Evolutionary conservation across 176 grass and related monocot species (phyloP), one percentile per base, ranked within the genome.

Genomic region (Triticum aestivum): DNA sequence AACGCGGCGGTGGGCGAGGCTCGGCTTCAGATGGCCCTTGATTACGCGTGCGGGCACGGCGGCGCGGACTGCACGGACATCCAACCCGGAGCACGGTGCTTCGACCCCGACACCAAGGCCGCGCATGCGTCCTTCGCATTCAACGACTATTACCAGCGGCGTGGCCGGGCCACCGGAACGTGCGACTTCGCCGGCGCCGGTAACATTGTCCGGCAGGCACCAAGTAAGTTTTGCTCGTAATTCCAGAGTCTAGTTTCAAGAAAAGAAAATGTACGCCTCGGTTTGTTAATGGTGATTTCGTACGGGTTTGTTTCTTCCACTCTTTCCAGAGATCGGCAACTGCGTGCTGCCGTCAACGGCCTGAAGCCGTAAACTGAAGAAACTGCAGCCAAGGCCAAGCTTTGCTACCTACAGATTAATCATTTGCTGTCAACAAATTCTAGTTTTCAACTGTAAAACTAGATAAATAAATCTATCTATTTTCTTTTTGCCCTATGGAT

Each of bases 51-150:
- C 4, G 61, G 73, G 21, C 11, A 56, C 30, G 30, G 30, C 65
- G 67, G 89, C 6, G 94, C 89, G 0, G 91, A 93, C 79, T 93
- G 89, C 84, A 72, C 66, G 6, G 47, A 67, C 29, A 96, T 93
- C 47, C 94, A 96, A 61, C 81, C 77, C 0, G 91, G 82, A 5
- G 59, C 72, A 0, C 21, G 21, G 3, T 96, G 91, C 89, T 96
- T 63, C 45, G 61, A 93, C 11, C 94, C 89, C 0, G 38, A 96
- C 85, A 93, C 85, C 17, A 73, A 81, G 6, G 91, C 83, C 27
- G 84, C 89, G 21, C 86, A 95, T 30, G 89, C 91, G 0, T 68
- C 91, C 0, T 81, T 88, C 62, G 87, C 87, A 1, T 87, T 92
- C 91, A 89, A 92, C 38, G 79, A 77, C 70, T 32, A 32, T 32